These are phyloP conservation scores for Phytophthora idaei DNA, from an alignment of 352 stramenopile species.

Conservation along the genomic window DNA sequence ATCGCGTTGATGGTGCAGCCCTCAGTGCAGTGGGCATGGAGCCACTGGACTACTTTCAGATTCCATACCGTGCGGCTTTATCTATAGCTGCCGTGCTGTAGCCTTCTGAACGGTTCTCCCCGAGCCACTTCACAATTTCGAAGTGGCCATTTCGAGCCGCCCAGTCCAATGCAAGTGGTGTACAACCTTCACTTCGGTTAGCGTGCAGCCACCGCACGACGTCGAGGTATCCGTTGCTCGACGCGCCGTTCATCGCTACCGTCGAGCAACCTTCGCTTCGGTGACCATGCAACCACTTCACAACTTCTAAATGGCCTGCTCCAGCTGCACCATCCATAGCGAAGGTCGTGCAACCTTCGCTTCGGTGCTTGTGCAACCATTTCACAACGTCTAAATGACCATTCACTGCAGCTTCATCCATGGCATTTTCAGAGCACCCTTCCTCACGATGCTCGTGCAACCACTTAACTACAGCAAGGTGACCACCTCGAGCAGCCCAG, in stretches of 20 bases:
- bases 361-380: constrained; percentile 27
- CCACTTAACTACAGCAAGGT: constrained; percentile 25
- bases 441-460: constrained; percentile 9
- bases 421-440: constrained; percentile 9
- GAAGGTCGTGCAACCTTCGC: constrained; percentile 12
- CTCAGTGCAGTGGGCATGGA: constrained; percentile 10
- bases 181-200: constrained; percentile 23
- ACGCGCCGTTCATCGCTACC: constrained; percentile 17
- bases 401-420: constrained; percentile 19
- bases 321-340: constrained; percentile 25
- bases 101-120: neutral
- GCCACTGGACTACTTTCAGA: constrained; percentile 23
- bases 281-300: constrained; percentile 20
- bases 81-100: constrained; percentile 14
- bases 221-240: constrained; percentile 12
- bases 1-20: constrained; percentile 15
- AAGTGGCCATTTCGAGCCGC: constrained; percentile 22
- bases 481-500: constrained; percentile 14
- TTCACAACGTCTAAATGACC: constrained; percentile 18
- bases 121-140: constrained; percentile 21
- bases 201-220: constrained; percentile 24
- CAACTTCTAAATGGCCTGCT: constrained; percentile 11
- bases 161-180: constrained; percentile 10
- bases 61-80: constrained; percentile 14
- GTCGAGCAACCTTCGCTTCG: constrained; percentile 25